Evolutionary conservation across 352 stramenopile species (phyloP).

Genomic region (Globisporangium canariense): DNA sequence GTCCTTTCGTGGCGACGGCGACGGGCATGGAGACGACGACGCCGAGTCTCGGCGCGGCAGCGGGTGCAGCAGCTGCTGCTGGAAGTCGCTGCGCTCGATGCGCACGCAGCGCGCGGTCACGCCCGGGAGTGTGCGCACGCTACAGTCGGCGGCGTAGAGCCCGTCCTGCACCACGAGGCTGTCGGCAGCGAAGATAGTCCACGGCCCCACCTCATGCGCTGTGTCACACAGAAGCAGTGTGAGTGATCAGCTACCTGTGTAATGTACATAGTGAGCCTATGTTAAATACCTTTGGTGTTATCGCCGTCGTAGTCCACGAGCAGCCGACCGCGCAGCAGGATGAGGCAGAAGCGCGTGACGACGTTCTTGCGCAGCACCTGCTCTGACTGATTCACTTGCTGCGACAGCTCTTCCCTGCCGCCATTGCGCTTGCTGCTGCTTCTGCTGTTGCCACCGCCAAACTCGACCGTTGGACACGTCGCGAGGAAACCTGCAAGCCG

Average conservation of each 20-base stretch:
- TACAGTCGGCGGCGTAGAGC: slow-evolving; percentile 34
- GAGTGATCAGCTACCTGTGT: not conserved
- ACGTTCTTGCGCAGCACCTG: slow-evolving; percentile 25
- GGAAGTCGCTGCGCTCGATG: slow-evolving; percentile 40
- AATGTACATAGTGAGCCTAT: not conserved
- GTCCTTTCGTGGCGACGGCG: not conserved
- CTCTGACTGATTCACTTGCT: slow-evolving; percentile 13
- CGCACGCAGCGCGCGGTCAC: slow-evolving; percentile 25
- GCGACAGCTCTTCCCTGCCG: not conserved
- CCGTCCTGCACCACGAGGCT: slow-evolving; percentile 44
- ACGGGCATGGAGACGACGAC: not conserved
- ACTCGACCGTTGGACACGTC: slow-evolving; percentile 31
- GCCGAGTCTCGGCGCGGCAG: slow-evolving; percentile 25
- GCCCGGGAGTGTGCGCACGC: slow-evolving; percentile 27
- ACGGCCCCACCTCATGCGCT: slow-evolving; percentile 28
- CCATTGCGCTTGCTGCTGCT: not conserved
- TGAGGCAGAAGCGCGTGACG: slow-evolving; percentile 29
- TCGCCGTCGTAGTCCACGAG: slow-evolving; percentile 25
- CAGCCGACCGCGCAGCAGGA: slow-evolving; percentile 37
- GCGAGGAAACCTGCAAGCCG: slow-evolving; percentile 27
- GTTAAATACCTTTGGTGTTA: slow-evolving; percentile 9
- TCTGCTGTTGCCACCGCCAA: slow-evolving; percentile 1
- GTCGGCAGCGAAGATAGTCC: slow-evolving; percentile 34
- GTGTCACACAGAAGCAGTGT: not conserved
- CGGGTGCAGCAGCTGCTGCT: slow-evolving; percentile 36